Base-by-base conservation (phyloP, 306 rosid species). In the Lablab purpureus region DNA sequence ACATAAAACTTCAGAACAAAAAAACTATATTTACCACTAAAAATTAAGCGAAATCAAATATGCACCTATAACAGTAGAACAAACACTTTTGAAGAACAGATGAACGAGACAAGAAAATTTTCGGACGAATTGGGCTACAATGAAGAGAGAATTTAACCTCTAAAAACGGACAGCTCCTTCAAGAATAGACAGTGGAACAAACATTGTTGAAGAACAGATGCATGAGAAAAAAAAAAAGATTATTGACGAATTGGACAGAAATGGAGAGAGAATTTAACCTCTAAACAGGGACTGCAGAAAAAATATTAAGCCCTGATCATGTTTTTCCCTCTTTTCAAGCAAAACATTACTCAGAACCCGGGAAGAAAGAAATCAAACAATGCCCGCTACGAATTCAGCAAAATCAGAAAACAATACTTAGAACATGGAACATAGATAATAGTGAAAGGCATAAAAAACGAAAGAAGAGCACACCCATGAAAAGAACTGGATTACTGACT, bases 211-310 rank as follows among this genome's bases (percentile, higher is more conserved):
- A 41, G 25, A 59, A 3, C 32, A 12, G 63, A 75, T 49, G 78
- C 71, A 77, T 7, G 37, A 15, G 45, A 70, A 67, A 22, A 66
- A 47, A 19, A 58, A 28, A 47, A 19, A 58, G 21, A 40, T 10
- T 18, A 36, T 22, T 8, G 47, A 13, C 14, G 47, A 71, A 46
- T 17, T 40, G 50, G 73, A 51, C 3, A 22, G 45, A 36, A 77
- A 77, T 64, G 65, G 13, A 12, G 49, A 34, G 64, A 60, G 49
- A 68, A 25, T 0, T 40, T 70, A 10, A 72, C 86, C 70, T 70
- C 0, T 1, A 36, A 75, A 75, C 14, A 12, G 51, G 81, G 5
- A 58, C n/a, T 21, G 19, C 52, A 23, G 13, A 37, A 22, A 55
- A 59, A 13, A 22, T 21, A 1, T 5, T 11, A 21, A 0, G 9